phyloP scores from a whole-genome alignment of 306 rosid genomes.

The Luffa aegyptiaca region DNA sequence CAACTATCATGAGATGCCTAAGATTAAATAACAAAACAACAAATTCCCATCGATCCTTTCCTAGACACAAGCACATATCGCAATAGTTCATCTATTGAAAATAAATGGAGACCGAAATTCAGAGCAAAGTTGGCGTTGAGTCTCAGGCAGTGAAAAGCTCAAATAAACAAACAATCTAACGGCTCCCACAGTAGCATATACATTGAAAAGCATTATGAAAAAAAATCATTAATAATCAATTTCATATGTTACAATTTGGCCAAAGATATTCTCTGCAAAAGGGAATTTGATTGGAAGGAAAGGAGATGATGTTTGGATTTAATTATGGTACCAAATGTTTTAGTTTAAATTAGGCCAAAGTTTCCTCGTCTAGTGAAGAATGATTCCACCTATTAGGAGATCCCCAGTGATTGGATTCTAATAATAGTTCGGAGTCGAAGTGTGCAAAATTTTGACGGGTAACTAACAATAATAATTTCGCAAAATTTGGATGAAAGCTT shows the following conservation, averaged over 20 bases:
- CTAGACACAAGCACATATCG: background rate
- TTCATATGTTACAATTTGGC: background rate
- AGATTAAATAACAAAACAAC: background rate
- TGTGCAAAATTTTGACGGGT: background rate
- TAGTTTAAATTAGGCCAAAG: background rate
- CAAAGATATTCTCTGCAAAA: background rate
- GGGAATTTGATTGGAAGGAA: background rate
- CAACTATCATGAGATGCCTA: background rate
- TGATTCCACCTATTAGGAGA: background rate
- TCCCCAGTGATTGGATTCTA: background rate
- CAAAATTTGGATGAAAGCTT: background rate
- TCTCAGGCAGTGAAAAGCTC: constrained; percentile 49
- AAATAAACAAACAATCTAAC: constrained; percentile 12
- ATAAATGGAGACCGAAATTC: background rate
- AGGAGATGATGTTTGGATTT: background rate
- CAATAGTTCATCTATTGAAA: background rate
- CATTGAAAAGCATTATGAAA: background rate
- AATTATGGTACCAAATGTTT: background rate
- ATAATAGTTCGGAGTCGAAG: background rate
- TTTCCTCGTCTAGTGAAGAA: background rate
- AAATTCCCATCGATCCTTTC: background rate
- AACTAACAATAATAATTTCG: background rate
- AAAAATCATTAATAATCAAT: background rate
- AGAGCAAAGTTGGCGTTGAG: constrained; percentile 31
- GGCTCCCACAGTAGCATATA: constrained; percentile 18